These are phyloP conservation scores for Borovskyia barvae DNA, from an alignment of 208 protist species.

Conservation along the genomic window DNA sequence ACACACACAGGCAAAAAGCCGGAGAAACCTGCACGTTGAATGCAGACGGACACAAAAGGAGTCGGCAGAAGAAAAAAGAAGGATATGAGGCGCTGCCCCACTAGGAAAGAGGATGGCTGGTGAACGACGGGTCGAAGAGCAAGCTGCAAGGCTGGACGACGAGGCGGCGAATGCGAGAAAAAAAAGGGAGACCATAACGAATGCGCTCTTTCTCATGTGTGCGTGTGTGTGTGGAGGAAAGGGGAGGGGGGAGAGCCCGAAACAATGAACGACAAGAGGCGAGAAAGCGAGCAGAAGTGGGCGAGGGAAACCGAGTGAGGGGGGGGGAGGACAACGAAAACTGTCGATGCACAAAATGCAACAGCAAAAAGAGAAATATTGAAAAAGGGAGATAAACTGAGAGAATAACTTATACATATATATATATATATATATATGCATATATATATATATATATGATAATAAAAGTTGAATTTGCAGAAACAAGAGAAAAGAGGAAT, in stretches of 20 bases:
- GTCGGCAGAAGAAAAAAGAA: not conserved
- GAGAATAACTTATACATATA: constrained; percentile 2
- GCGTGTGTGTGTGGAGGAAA: no score
- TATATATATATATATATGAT: no score
- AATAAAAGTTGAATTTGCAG: no score
- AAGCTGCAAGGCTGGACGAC: no score
- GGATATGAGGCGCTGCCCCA: no score
- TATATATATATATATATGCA: not conserved
- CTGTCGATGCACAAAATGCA: not conserved
- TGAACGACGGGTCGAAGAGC: no score
- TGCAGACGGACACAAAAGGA: not conserved
- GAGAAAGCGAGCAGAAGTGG: not conserved
- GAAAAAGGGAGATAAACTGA: not conserved
- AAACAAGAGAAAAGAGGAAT: no score
- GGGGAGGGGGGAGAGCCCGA: not conserved
- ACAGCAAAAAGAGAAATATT: not conserved
- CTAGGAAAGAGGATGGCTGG: no score
- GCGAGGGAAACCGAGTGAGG: not conserved
- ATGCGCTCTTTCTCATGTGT: not conserved
- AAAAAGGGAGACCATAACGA: not conserved
- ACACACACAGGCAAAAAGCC: not conserved
- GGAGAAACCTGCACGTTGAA: not conserved
- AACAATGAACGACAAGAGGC: not conserved
- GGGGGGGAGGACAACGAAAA: constrained; percentile 6
- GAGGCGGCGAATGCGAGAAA: no score